Base-by-base conservation (phyloP, 768 basidiomycete species). In the Rhodotorula babjevae region DNA sequence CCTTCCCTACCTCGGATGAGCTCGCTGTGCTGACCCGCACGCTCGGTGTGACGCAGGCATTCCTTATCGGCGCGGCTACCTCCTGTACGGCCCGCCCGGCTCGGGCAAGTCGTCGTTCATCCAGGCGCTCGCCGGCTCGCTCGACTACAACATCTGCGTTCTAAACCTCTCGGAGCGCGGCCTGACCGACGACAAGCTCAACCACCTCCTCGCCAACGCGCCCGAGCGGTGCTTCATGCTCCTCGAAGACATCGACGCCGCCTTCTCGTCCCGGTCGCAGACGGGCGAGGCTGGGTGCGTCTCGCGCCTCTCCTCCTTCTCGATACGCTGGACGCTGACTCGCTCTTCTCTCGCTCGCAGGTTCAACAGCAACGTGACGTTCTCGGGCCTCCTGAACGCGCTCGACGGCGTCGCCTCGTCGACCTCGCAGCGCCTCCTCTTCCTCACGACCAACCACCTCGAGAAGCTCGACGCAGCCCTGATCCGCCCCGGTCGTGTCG, bases 51-150 rank as follows among this genome's bases (percentile, higher is more conserved):
- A 60, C 11, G 18, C 63, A 97, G 94, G 95, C 27, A 96, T 99
- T 70, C 96, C 96, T 0, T 99, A 98, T 80, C 88, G 96, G 33
- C 86, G 96, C 72, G 96, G 96, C 52, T 97, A 97, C 81, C 86
- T 99, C 18, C 83, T 99, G 25, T 87, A 98, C 78, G 96, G 96
- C 19, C 96, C 96, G 31, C 96, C 96, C 14, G 96, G 96, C 25
- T 96, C 93, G 1, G 96, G 96, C 61, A 99, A 99, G 80, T 94
- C 95, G 2, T 99, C 96, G 12, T 99, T 92, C 83, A 98, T 98
- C 76, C 95, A 98, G 82, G 93, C 96, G 21, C 85, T 98, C 44
- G 96, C 96, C 18, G 96, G 94, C 14, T 87, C 88, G 19, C 82
- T 98, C 46, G 88, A 88, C 46, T 98, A 97, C 83, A 94, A 98